Evolutionary conservation across 148 eudicot genomes (phyloP).

Genomic region (Tetragonia tetragonoides): DNA sequence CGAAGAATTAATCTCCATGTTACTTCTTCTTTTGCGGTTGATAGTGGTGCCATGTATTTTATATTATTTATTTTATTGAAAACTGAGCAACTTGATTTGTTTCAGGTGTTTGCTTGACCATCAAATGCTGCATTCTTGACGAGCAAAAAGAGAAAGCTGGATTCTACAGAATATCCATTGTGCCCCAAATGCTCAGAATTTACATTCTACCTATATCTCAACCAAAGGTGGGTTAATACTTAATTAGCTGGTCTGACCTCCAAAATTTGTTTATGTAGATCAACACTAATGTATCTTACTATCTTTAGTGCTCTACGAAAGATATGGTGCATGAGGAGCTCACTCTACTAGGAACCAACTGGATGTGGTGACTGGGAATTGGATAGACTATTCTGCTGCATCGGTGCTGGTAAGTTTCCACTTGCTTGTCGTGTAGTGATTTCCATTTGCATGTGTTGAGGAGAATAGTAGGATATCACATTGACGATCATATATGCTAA

Average conservation of each 20-base stretch:
- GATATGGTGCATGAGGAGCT: conserved; percentile 90
- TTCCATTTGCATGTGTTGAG: conserved; percentile 16
- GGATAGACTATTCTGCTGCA: conserved; percentile 90
- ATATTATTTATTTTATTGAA: too few relatives aligned
- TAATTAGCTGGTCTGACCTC: conserved; percentile 7
- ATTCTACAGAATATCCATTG: conserved; percentile 92
- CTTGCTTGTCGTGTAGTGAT: not conserved
- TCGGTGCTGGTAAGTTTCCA: conserved; percentile 77
- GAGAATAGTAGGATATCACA: not conserved
- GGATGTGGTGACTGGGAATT: conserved; percentile 82
- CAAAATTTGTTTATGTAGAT: not conserved
- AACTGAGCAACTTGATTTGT: too few relatives aligned
- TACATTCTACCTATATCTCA: conserved; percentile 91
- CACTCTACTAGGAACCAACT: conserved; percentile 85
- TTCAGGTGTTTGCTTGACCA: too few relatives aligned
- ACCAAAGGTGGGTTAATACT: conserved; percentile 63
- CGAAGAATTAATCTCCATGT: too few relatives aligned
- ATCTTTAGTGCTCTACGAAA: conserved; percentile 79
- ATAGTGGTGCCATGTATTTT: too few relatives aligned
- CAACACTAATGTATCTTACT: conserved; percentile 15
- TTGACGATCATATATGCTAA: too few relatives aligned
- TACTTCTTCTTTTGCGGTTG: too few relatives aligned
- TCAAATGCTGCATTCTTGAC: too few relatives aligned
- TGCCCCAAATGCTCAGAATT: conserved; percentile 97
- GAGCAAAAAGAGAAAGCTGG: too few relatives aligned